Percentiles rank a stretch among this genome's conserved stretches.
Evolutionary conservation across 2,329 filamentous ascomycete species (phyloP).

Genomic region (Clathrospora elynae): DNA sequence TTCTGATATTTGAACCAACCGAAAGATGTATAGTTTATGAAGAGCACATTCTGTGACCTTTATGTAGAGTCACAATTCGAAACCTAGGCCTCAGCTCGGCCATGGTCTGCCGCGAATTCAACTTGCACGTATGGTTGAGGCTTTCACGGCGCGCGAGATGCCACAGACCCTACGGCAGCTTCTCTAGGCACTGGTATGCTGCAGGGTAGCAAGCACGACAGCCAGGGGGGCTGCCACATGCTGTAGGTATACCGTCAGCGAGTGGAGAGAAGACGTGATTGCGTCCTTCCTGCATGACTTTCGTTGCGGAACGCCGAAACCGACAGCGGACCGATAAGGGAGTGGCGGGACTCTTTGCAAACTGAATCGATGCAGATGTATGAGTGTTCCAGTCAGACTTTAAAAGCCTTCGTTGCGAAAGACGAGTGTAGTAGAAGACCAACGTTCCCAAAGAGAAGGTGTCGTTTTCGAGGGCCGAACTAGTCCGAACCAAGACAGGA

Average conservation of each 20-base stretch:
- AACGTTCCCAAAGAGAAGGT: background rate
- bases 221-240: slow-evolving; percentile 14
- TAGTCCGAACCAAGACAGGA: slow-evolving; percentile 14
- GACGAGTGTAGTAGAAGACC: background rate
- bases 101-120: background rate
- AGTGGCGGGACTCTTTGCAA: slow-evolving; percentile 1
- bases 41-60: no score
- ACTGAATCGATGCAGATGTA: background rate
- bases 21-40: no score
- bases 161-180: no score
- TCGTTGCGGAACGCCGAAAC: slow-evolving; percentile 9
- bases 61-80: background rate
- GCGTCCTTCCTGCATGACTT: slow-evolving; percentile 6
- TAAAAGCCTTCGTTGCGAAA: slow-evolving; percentile 7
- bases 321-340: slow-evolving; percentile 23
- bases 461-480: background rate
- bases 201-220: slow-evolving; percentile 23
- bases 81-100: background rate
- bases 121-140: no score
- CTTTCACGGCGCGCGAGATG: no score
- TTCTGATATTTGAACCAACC: slow-evolving; percentile 4
- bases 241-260: slow-evolving; percentile 31
- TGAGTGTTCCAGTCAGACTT: slow-evolving; percentile 3
- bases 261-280: slow-evolving; percentile 44
- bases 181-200: slow-evolving; percentile 1